These are phyloP conservation scores for Leptodermis oblonga DNA, from an alignment of 257 asterid species.

Conservation along the genomic window DNA sequence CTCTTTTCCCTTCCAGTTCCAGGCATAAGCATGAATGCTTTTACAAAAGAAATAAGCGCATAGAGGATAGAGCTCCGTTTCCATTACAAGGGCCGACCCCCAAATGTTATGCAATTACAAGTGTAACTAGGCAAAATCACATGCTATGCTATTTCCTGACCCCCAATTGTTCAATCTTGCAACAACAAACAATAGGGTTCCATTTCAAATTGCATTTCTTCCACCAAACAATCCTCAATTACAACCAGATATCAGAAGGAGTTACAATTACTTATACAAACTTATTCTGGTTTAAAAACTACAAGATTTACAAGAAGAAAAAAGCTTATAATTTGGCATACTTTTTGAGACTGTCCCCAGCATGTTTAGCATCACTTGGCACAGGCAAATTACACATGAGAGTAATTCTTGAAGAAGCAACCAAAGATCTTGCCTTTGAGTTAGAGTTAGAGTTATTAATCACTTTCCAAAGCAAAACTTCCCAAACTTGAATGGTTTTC, in stretches of 20 bases:
- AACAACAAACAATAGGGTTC: not conserved
- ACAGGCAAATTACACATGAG: conserved; percentile 63
- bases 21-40: too few species aligned
- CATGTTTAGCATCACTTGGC: conserved; percentile 48
- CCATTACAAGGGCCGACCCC: too few species aligned
- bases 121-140: too few species aligned
- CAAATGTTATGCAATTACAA: too few species aligned
- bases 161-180: not conserved
- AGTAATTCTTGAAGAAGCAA: conserved; percentile 74
- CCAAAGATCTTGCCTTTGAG: conserved; percentile 34
- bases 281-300: not conserved
- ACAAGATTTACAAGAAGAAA: not conserved
- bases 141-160: not conserved
- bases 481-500: conserved; percentile 82
- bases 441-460: conserved; percentile 18
- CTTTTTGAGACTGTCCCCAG: conserved; percentile 44
- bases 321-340: conserved; percentile 49
- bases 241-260: not conserved
- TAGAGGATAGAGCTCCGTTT: not conserved
- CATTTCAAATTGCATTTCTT: not conserved
- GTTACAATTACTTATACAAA: not conserved
- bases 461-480: conserved; percentile 54
- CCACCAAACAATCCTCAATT: not conserved
- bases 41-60: not conserved
- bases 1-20: too few species aligned